phyloP scores from a whole-genome alignment of 345 rosid genomes.

The Hibiscus tridactylites region DNA sequence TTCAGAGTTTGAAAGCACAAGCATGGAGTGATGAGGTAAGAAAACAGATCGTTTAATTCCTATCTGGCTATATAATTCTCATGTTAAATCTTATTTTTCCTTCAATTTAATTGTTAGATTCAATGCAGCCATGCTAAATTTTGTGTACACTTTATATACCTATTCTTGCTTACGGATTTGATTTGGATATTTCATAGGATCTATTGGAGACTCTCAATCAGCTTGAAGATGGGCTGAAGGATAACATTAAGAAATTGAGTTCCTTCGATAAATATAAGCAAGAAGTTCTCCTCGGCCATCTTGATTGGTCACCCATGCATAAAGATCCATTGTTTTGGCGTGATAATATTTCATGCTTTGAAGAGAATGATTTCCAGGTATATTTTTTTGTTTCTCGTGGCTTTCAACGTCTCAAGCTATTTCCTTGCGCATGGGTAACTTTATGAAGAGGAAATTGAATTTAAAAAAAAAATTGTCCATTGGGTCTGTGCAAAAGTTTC shows the following conservation, averaged over 20 bases:
- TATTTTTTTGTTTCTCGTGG: neutral
- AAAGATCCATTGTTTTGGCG: constrained; percentile 92
- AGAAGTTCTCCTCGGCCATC: constrained; percentile 92
- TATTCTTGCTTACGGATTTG: neutral
- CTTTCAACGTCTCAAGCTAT: neutral
- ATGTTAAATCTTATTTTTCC: neutral
- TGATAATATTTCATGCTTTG: constrained; percentile 72
- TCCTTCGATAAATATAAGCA: constrained; percentile 94
- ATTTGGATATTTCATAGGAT: constrained; percentile 43
- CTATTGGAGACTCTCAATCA: constrained; percentile 75
- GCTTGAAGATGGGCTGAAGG: constrained; percentile 77
- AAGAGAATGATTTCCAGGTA: constrained; percentile 97
- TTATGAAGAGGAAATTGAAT: neutral
- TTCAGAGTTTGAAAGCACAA: constrained; percentile 82
- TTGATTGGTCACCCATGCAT: constrained; percentile 99
- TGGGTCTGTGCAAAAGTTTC: neutral
- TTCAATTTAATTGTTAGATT: neutral
- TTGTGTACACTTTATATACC: neutral
- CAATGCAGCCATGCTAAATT: neutral
- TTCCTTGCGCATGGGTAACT: neutral
- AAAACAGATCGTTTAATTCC: neutral
- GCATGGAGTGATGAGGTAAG: constrained; percentile 99
- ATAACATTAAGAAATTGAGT: constrained; percentile 77
- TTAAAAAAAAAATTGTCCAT: neutral
- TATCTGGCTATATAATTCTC: neutral